Conservation (phyloP, 306 rosid species). For the Quercus glauca region DNA sequence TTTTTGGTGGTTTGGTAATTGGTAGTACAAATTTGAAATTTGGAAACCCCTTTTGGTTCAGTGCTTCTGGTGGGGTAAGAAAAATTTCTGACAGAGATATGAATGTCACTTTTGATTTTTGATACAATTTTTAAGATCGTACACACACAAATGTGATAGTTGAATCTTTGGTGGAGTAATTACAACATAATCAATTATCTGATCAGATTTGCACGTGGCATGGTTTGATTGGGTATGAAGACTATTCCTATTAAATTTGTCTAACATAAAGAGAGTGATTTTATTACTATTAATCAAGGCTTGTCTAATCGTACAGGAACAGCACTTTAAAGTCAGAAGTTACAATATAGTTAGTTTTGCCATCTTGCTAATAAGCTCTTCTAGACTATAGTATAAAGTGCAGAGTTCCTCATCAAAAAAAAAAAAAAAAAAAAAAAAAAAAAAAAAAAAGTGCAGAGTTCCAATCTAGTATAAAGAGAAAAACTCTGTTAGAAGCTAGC, state of each 20-base stretch:
- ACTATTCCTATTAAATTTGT: not conserved
- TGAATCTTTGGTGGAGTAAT: not conserved
- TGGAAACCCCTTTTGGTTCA: not conserved
- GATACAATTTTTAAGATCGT: not conserved
- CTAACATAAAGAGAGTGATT: not conserved
- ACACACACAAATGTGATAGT: not conserved
- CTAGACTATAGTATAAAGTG: too few relatives aligned
- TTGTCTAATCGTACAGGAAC: not conserved
- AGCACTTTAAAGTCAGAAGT: too few relatives aligned
- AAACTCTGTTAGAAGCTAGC: too few relatives aligned
- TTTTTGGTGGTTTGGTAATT: constrained; percentile 25
- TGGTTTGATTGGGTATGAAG: not conserved
- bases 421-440: too few relatives aligned
- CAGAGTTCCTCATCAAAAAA: too few relatives aligned
- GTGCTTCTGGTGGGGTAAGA: not conserved
- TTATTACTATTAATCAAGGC: not conserved
- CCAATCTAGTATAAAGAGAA: too few relatives aligned
- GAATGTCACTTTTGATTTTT: not conserved
- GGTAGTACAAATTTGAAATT: not conserved
- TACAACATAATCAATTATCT: not conserved
- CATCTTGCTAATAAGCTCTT: too few relatives aligned
- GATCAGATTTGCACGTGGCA: not conserved
- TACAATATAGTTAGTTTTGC: too few relatives aligned
- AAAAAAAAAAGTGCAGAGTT: too few relatives aligned
- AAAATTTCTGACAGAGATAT: not conserved